A percentile compares a stretch with the other conserved stretches of the same genome.
phyloP scores from a whole-genome alignment of 1,284 basidiomycete species.

The Irpex sp. region DNA sequence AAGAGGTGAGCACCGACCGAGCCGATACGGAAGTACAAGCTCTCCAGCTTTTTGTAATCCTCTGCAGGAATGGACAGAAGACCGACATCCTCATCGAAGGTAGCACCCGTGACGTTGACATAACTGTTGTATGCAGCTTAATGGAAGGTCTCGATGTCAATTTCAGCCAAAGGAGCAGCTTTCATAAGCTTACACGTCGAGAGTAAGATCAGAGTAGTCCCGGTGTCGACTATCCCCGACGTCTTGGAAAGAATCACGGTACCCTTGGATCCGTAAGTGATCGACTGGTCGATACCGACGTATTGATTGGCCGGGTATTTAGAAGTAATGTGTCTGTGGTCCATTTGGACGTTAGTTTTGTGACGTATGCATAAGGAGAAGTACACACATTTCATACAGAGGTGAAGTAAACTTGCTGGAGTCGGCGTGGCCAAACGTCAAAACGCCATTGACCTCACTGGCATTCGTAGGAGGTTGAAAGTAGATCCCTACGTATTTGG shows the following conservation, averaged over 20 bases:
- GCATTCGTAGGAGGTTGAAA: constrained; percentile 40
- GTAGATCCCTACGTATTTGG: constrained; percentile 42
- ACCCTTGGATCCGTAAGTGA: constrained; percentile 9
- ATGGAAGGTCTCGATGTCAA: neutral
- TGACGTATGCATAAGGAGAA: neutral
- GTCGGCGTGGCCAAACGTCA: constrained; percentile 45
- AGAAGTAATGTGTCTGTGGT: constrained; percentile 6
- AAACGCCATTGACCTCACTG: constrained; percentile 25
- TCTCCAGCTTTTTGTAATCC: constrained; percentile 22
- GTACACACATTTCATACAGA: constrained; percentile 41
- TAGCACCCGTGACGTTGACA: constrained; percentile 19
- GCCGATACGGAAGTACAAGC: constrained; percentile 25
- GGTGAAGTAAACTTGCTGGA: constrained; percentile 42
- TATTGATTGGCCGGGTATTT: constrained; percentile 29
- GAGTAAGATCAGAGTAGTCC: constrained; percentile 15
- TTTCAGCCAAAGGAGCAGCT: neutral
- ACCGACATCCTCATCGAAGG: constrained; percentile 19
- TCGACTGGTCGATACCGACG: constrained; percentile 12
- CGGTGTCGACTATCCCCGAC: constrained; percentile 14
- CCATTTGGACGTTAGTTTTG: neutral
- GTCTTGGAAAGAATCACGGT: constrained; percentile 6
- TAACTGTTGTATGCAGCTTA: constrained; percentile 22
- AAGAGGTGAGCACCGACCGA: constrained; percentile 11
- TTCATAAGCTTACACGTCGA: constrained; percentile 9
- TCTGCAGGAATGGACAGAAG: constrained; percentile 20